phyloP scores from a whole-genome alignment of 768 basidiomycete genomes.

The Sarcomyxa edulis region DNA sequence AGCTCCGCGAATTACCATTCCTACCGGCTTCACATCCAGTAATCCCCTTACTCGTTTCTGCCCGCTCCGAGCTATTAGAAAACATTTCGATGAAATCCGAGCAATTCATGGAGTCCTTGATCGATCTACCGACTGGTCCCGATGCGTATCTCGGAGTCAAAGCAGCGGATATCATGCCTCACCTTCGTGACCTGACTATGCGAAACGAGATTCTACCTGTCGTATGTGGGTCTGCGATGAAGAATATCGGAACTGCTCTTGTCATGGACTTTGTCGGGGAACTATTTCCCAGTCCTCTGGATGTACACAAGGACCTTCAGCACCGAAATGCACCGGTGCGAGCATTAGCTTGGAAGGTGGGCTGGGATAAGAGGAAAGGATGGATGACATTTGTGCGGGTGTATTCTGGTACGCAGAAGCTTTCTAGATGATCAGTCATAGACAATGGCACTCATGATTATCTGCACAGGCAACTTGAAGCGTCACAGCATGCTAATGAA shows the following conservation, averaged over 20 bases:
- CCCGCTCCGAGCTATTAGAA: slow-evolving; percentile 69
- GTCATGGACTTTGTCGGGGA: slow-evolving; percentile 81
- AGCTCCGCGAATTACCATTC: slow-evolving; percentile 33
- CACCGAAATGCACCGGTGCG: slow-evolving; percentile 45
- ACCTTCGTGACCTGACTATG: slow-evolving; percentile 66
- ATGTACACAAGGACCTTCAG: slow-evolving; percentile 47
- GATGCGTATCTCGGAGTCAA: slow-evolving; percentile 64
- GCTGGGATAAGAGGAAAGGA: slow-evolving; percentile 74
- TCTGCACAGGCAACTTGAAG: slow-evolving; percentile 55
- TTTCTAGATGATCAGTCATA: slow-evolving; percentile 2
- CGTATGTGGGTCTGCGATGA: slow-evolving; percentile 77
- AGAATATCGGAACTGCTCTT: slow-evolving; percentile 75
- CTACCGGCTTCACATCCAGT: slow-evolving; percentile 64
- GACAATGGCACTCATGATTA: not conserved
- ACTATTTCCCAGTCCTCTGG: slow-evolving; percentile 72
- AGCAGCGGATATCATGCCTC: slow-evolving; percentile 45
- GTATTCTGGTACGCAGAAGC: slow-evolving; percentile 62
- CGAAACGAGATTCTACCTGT: slow-evolving; percentile 68
- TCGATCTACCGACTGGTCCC: slow-evolving; percentile 49
- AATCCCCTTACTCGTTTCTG: slow-evolving; percentile 56
- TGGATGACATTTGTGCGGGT: slow-evolving; percentile 94
- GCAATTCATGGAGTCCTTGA: slow-evolving; percentile 68
- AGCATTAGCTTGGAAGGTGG: slow-evolving; percentile 83
- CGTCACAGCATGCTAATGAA: slow-evolving; percentile 61
- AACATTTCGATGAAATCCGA: slow-evolving; percentile 78